A percentile compares a stretch with the other conserved stretches of the same genome.
Conservation (phyloP, 306 rosid genomes). For the Malus domestica region DNA sequence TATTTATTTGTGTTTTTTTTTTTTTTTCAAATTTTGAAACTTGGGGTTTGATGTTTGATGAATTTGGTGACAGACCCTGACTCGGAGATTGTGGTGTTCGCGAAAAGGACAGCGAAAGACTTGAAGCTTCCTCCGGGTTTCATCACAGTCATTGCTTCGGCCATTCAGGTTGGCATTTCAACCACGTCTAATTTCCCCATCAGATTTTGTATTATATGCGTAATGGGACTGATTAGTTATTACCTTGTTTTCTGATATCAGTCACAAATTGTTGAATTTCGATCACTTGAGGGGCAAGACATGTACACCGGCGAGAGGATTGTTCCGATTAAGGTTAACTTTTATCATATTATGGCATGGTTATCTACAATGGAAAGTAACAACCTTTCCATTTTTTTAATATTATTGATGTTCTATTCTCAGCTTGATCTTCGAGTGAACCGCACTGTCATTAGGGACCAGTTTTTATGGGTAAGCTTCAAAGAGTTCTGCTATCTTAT, state of each 20-base stretch:
- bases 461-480: slow-evolving; percentile 83
- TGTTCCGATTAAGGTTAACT: slow-evolving; percentile 69
- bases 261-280: slow-evolving; percentile 75
- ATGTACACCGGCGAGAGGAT: slow-evolving; percentile 85
- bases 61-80: slow-evolving; percentile 51
- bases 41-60: neutral
- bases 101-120: slow-evolving; percentile 74
- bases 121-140: slow-evolving; percentile 76
- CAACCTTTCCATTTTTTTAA: neutral
- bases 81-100: slow-evolving; percentile 67
- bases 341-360: neutral
- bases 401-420: slow-evolving; percentile 3
- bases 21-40: neutral
- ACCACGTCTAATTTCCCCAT: neutral
- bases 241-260: slow-evolving; percentile 16
- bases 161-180: slow-evolving; percentile 59
- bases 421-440: slow-evolving; percentile 95
- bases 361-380: neutral
- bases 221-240: neutral
- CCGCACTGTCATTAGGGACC: slow-evolving; percentile 82
- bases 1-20: neutral
- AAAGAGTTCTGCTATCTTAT: neutral
- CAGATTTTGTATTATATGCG: neutral
- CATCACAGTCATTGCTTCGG: slow-evolving; percentile 65
- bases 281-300: slow-evolving; percentile 81